phyloP scores from a whole-genome alignment of 768 basidiomycete species.

The Leucogyrophana mollusca region DNA sequence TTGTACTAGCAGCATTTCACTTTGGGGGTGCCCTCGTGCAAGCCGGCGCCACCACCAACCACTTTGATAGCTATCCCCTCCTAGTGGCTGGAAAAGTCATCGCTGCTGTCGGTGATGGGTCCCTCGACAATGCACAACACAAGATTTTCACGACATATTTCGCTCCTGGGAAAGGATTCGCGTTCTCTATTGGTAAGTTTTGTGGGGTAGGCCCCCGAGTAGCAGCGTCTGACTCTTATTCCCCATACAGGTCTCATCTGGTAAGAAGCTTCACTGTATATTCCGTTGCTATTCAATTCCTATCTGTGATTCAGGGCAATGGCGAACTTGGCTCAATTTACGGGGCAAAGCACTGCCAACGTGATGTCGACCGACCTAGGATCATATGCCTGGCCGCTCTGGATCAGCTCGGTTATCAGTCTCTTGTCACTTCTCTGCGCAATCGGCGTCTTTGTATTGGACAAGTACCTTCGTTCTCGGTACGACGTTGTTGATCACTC shows the following conservation, averaged over 20 bases:
- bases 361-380: slow-evolving; percentile 36
- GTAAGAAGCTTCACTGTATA: slow-evolving; percentile 13
- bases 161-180: slow-evolving; percentile 40
- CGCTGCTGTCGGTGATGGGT: slow-evolving; percentile 39
- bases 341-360: slow-evolving; percentile 41
- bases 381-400: slow-evolving; percentile 40
- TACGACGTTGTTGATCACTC: slow-evolving; percentile 36
- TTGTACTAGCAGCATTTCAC: slow-evolving; percentile 37
- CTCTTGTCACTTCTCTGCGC: slow-evolving; percentile 39
- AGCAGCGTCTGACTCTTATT: background rate
- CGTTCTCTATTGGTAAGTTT: slow-evolving; percentile 32
- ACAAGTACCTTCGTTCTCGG: slow-evolving; percentile 31
- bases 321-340: slow-evolving; percentile 40
- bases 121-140: slow-evolving; percentile 42
- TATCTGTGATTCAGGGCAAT: slow-evolving; percentile 24
- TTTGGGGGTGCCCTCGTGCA: slow-evolving; percentile 34
- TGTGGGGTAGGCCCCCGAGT: background rate
- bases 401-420: slow-evolving; percentile 39
- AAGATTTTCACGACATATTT: slow-evolving; percentile 44
- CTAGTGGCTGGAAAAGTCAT: slow-evolving; percentile 40
- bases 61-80: slow-evolving; percentile 37
- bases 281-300: background rate
- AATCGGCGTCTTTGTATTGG: slow-evolving; percentile 33
- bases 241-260: slow-evolving; percentile 30
- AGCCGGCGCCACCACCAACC: slow-evolving; percentile 38